Evolutionary conservation across 2,329 filamentous ascomycete species (phyloP), one percentile per base, ranked within the genome.

Genomic region (Hymenoscyphus albidus): DNA sequence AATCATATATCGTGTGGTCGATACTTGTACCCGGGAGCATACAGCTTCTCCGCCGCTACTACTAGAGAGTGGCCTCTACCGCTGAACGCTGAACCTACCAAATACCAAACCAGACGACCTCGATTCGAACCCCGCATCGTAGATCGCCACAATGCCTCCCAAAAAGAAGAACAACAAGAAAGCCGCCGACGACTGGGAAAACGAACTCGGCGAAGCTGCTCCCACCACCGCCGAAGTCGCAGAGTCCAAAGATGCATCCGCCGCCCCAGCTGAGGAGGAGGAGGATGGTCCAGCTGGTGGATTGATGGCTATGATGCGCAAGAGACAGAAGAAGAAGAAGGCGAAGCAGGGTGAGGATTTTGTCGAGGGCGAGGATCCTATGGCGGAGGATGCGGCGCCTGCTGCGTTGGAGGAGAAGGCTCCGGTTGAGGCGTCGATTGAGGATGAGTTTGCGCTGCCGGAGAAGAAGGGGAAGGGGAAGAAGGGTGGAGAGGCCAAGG

Each of bases 141-240:
- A n/a, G 18, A n/a, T 22, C 44, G 44, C 18, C 78, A 82, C 78
- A 67, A 98, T 97, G 94, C 81, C 93, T 75, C 93, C 93, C 68
- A 97, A 97, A 83, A 96, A 95, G 85, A 97, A 97, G 86, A 90
- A 89, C 77, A 90, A 88, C 80, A 96, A 94, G 83, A 88, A 87
- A 31, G 86, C 91, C 76, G 86, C 91, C 76, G 92, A 97, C 75
- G 92, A 97, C 83, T 97, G 94, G 94, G 95, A 98, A 78, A 88
- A 91, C 63, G 93, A 97, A 69, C 83, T 97, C 63, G 93, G 93
- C 74, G 94, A 97, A 80, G 81, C 57, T n/a, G 27, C 83, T 67
- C 83, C 88, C 74, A 85, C 86, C 69, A 55, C 83, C 61, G 80
- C 85, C 66, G 57, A 51, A 56, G 42, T 60, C 31, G 78, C 79